These are phyloP conservation scores for Coemansia erecta DNA, from an alignment of 192 early-diverging fungal genomes.

Conservation along the genomic window DNA sequence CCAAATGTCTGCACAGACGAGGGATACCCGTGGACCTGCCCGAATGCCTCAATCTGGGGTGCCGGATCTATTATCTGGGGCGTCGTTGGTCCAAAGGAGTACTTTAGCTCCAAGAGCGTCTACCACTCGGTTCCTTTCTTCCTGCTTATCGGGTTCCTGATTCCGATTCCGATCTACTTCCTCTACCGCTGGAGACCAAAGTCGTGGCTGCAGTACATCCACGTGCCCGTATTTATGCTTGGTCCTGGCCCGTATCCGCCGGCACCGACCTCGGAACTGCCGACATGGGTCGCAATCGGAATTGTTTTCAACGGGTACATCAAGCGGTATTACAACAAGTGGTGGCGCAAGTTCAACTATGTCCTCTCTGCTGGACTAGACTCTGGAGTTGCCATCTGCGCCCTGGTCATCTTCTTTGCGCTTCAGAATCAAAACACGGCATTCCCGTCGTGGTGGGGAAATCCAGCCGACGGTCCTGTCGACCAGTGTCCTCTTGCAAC, in stretches of 20 bases:
- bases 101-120: slow-evolving; percentile 29
- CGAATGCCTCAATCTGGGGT: slow-evolving; percentile 21
- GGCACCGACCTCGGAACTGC: slow-evolving; percentile 47
- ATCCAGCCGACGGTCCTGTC: no score
- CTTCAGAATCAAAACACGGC: no score
- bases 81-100: slow-evolving; percentile 21
- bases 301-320: slow-evolving; percentile 58
- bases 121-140: slow-evolving; percentile 47
- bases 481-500: no score
- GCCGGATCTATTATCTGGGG: slow-evolving; percentile 41
- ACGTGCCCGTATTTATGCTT: slow-evolving; percentile 59
- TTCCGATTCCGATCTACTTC: slow-evolving; percentile 60
- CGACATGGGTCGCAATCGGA: slow-evolving; percentile 48
- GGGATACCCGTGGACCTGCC: slow-evolving; percentile 31
- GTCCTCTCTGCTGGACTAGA: slow-evolving; percentile 58
- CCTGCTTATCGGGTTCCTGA: slow-evolving; percentile 56
- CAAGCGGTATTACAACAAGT: slow-evolving; percentile 52
- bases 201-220: slow-evolving; percentile 51
- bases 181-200: slow-evolving; percentile 55
- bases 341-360: slow-evolving; percentile 71
- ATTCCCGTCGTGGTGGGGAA: no score
- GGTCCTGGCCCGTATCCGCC: slow-evolving; percentile 58
- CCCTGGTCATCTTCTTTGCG: no score
- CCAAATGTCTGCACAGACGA: slow-evolving; percentile 7
- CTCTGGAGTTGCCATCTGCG: no score